Evolutionary conservation across 2,329 filamentous ascomycete genomes (phyloP), one percentile per base, ranked within the genome.

Genomic region (Penicillium sp.): DNA sequence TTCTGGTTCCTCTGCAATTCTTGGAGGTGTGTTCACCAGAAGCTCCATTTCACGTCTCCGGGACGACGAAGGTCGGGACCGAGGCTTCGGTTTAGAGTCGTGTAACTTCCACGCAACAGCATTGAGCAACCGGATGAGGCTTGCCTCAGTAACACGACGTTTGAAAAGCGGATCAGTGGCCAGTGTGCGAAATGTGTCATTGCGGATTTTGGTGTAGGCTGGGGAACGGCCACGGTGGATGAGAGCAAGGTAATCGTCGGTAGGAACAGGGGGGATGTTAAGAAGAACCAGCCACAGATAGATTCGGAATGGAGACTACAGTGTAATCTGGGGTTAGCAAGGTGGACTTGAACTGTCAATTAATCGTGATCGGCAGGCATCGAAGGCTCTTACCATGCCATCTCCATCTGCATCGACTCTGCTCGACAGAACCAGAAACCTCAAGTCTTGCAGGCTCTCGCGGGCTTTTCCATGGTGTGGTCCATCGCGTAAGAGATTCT

Each of bases 101-200:
- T 94, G 84, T 20, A 97, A 77, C 55, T 82, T 87, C 91, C 93
- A 98, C 21, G 91, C 91, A 30, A 95, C 82, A 16, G 93, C 93
- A 63, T 98, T 98, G 43, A 98, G 79, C 4, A 98, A 78, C 9
- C 93, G 86, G 45, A 95, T 97, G 28, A 98, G 72, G 64, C 87
- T 94, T 46, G 94, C 94, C 67, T 98, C 93, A 42, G 88, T 95
- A 44, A 98, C 93, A 42, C 91, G 85, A 20, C 93, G 83, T 47
- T 93, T 87, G 74, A 97, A 98, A 23, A 98, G 80, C n/a, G 91
- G 90, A 59, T 98, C 93, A 36, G 91, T 96, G 20, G 93, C 93
- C 39, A 98, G 76, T 1, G 93, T 98, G 56, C 93, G 87, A 66
- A 97, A 97, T 27, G 93, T 96, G 66, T 98, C 93, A 68, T 98